These are phyloP conservation scores for Aspergillus steynii DNA, from an alignment of 495 filamentous ascomycete species.

Conservation along the genomic window DNA sequence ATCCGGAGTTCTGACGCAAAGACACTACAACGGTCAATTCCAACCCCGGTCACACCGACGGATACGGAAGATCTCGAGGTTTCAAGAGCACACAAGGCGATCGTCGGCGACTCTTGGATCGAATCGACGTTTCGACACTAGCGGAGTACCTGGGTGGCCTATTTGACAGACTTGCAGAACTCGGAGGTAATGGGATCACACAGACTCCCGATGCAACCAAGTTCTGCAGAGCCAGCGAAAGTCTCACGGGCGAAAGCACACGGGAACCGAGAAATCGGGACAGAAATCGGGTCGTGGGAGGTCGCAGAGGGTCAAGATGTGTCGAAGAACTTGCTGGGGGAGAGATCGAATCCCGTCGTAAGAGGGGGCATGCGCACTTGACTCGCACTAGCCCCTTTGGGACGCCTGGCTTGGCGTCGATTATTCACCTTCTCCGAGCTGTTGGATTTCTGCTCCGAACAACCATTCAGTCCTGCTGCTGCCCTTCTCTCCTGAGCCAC, in stretches of 20 bases:
- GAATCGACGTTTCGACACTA: constrained; percentile 16
- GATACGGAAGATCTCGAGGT: neutral
- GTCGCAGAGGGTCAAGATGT: constrained; percentile 9
- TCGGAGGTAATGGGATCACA: constrained; percentile 28
- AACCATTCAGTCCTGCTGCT: too few relatives aligned
- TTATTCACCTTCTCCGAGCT: neutral
- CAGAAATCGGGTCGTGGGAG: constrained; percentile 14
- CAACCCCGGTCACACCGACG: neutral
- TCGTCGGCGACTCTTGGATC: constrained; percentile 12
- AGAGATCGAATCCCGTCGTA: constrained; percentile 25
- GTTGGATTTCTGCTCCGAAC: too few relatives aligned
- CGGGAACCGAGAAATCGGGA: constrained; percentile 4
- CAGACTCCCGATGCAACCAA: constrained; percentile 14
- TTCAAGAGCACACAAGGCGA: constrained; percentile 1
- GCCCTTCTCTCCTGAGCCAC: neutral
- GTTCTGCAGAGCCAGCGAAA: constrained; percentile 21
- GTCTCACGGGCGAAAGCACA: constrained; percentile 2
- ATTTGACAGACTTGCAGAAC: constrained; percentile 34
- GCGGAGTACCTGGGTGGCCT: constrained; percentile 27
- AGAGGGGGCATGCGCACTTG: constrained; percentile 29
- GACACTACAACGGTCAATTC: constrained; percentile 13
- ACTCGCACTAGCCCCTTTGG: constrained; percentile 22
- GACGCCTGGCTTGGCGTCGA: constrained; percentile 26
- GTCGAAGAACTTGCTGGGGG: constrained; percentile 26
- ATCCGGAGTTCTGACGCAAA: constrained; percentile 19